Evolutionary conservation across 371 early-diverging fungal species (phyloP), one percentile per base, ranked within the genome.

Genomic region (Saksenaea vasiformis): DNA sequence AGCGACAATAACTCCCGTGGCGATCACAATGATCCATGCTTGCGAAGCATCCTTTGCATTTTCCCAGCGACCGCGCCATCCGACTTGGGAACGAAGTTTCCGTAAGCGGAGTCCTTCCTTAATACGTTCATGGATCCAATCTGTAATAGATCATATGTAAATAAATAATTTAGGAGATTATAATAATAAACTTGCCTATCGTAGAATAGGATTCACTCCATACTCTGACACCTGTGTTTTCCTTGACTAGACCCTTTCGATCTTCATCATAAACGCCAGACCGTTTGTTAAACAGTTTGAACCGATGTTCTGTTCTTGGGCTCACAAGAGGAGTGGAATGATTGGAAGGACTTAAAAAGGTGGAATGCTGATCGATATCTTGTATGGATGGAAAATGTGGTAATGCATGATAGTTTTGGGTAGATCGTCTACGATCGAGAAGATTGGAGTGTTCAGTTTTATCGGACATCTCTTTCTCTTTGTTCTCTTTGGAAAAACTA

Each of bases 81-180:
- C 90, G 9, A 79, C 77, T 15, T 73, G 65, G 7, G 83, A 77
- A 22, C 87, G 78, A 24, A 96, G 61, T 43, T 74, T 82, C 22
- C 91, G 78, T 28, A 91, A 74, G 19, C 97, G 76, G 1, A 90
- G 84, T n/a, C 92, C 85, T 71, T 97, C 97, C 69, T 95, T 92
- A 43, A 93, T 88, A 62, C 87, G 84, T 68, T 96, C 97, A 65
- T 95, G 94, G 39, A 94, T 92, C 94, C 95, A 97, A 73, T 97
- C 95, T 80, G 62, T 10, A 70, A 27, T 14, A 82, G 71, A 24
- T 87, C 37, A 59, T 26, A 22, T 56, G 41, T 34, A 61, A 37
- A 53, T 31, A 56, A 63, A 59, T n/a, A 55, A 55, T 1, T 14
- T 17, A 55, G 38, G 28, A 26, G 22, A 38, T 56, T 37, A 15